A percentile compares a stretch with the other conserved stretches of the same genome.
phyloP scores from a whole-genome alignment of 2,329 filamentous ascomycete species.

The Ampelomyces quisqualis region DNA sequence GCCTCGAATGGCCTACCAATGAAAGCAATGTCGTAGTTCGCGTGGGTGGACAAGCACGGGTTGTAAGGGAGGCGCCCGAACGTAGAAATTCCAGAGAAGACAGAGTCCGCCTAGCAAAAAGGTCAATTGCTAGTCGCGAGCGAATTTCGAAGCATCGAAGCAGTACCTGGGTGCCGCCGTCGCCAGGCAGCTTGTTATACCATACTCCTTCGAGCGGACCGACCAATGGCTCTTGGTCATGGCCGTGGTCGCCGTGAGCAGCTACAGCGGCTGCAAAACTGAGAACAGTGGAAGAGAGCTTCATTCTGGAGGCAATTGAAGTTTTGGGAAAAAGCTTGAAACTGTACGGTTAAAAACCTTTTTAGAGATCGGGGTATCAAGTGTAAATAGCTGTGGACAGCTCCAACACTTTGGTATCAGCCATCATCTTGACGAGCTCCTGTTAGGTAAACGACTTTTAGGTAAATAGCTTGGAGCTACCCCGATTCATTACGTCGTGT shows the following conservation, averaged over 20 bases:
- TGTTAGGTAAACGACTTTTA: slow-evolving; percentile 41
- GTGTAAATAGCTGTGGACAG: slow-evolving; percentile 25
- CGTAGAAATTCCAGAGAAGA: slow-evolving; percentile 85
- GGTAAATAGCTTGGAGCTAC: slow-evolving; percentile 39
- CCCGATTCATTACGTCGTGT: slow-evolving; percentile 24
- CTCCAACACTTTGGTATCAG: slow-evolving; percentile 26
- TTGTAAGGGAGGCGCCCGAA: slow-evolving; percentile 78
- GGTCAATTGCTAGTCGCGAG: slow-evolving; percentile 15
- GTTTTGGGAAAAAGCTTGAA: slow-evolving; percentile 2
- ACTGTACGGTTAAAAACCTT: slow-evolving; percentile 4
- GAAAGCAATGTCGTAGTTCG: slow-evolving; percentile 82
- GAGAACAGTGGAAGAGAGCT: slow-evolving; percentile 26
- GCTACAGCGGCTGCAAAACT: slow-evolving; percentile 53
- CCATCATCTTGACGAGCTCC: slow-evolving; percentile 27
- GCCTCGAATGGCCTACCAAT: slow-evolving; percentile 60
- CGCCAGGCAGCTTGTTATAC: slow-evolving; percentile 81
- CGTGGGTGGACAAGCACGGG: slow-evolving; percentile 70
- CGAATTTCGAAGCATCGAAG: neutral
- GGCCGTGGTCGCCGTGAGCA: slow-evolving; percentile 61
- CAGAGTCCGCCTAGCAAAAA: slow-evolving; percentile 70
- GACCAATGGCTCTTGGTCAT: slow-evolving; percentile 60
- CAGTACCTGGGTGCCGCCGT: slow-evolving; percentile 76
- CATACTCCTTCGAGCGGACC: slow-evolving; percentile 75
- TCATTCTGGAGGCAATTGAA: slow-evolving; percentile 25
- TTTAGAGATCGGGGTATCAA: slow-evolving; percentile 8